Evolutionary conservation across 2,329 filamentous ascomycete species (phyloP).

Genomic region (Chaetomiaceae sp.): DNA sequence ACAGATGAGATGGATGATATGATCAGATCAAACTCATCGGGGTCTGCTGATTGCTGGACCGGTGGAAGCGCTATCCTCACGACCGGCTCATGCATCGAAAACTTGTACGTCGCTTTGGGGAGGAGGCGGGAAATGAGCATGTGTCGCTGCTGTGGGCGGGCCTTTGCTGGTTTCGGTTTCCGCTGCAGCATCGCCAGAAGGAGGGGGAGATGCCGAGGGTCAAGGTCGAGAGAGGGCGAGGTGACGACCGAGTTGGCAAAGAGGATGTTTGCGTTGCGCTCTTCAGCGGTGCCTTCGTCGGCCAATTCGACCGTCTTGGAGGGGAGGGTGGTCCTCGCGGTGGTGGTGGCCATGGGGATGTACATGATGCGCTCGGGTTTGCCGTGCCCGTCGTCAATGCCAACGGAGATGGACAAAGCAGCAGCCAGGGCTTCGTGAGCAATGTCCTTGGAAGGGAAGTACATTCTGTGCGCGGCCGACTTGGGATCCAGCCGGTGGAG

Average conservation of each 20-base stretch:
- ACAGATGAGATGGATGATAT: constrained; percentile 94
- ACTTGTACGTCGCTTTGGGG: constrained; percentile 89
- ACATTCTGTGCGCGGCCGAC: constrained; percentile 95
- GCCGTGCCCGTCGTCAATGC: constrained; percentile 82
- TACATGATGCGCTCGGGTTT: constrained; percentile 85
- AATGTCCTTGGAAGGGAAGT: constrained; percentile 87
- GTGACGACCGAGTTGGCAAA: constrained; percentile 96
- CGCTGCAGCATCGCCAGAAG: constrained; percentile 70
- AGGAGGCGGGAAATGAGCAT: constrained; percentile 82
- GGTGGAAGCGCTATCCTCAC: constrained; percentile 83
- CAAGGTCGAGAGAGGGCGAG: constrained; percentile 88
- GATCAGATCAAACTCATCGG: constrained; percentile 87
- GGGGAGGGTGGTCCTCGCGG: constrained; percentile 85
- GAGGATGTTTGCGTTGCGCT: constrained; percentile 91
- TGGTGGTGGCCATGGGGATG: constrained; percentile 95
- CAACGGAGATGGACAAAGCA: constrained; percentile 86
- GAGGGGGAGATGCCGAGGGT: constrained; percentile 85
- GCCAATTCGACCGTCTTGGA: constrained; percentile 87
- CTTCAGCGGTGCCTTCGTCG: constrained; percentile 64
- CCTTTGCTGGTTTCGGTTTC: constrained; percentile 39
- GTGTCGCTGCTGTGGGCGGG: constrained; percentile 47
- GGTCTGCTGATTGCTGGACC: constrained; percentile 57
- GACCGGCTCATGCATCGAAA: constrained; percentile 95
- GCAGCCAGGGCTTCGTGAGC: constrained; percentile 92
- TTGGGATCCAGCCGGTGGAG: constrained; percentile 86